A percentile compares a stretch with the other conserved stretches of the same genome.
phyloP scores from a whole-genome alignment of 495 filamentous ascomycete genomes.

The Jackrogersella multiformis region DNA sequence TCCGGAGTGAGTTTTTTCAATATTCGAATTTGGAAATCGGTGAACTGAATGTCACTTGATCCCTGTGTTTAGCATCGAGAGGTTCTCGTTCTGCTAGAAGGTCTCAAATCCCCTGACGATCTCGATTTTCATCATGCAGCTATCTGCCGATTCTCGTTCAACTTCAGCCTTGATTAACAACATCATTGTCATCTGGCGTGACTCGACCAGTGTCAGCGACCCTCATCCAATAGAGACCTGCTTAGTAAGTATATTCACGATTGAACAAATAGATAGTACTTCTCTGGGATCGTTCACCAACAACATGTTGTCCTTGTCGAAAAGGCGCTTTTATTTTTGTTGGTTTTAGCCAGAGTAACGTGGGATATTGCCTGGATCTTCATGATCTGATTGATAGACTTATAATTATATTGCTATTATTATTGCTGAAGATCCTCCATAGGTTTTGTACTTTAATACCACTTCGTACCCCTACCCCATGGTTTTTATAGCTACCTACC shows the following conservation, averaged over 20 bases:
- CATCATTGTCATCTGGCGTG: not conserved
- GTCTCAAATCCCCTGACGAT: slow-evolving; percentile 42
- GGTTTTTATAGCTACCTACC: not conserved
- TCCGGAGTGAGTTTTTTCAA: not conserved
- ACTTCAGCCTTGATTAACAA: slow-evolving; percentile 21
- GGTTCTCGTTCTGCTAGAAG: slow-evolving; percentile 16
- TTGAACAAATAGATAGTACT: not conserved
- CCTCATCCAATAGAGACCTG: slow-evolving; percentile 6
- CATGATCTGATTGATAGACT: slow-evolving; percentile 38
- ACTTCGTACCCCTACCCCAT: slow-evolving; percentile 34
- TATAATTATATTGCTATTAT: slow-evolving; percentile 28
- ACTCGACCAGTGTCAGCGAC: not conserved
- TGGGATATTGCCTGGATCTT: slow-evolving; percentile 26
- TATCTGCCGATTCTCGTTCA: slow-evolving; percentile 26
- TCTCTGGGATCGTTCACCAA: not conserved
- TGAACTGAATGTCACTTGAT: slow-evolving; percentile 27
- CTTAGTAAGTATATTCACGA: not conserved
- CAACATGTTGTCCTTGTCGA: not conserved
- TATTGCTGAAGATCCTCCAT: slow-evolving; percentile 40
- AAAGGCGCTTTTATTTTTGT: not conserved
- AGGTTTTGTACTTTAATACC: slow-evolving; percentile 22
- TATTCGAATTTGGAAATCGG: slow-evolving; percentile 26
- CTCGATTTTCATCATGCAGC: slow-evolving; percentile 36
- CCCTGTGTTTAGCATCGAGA: slow-evolving; percentile 22
- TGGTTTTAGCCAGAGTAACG: slow-evolving; percentile 1